Evolutionary conservation across 2,329 filamentous ascomycete genomes (phyloP).

Genomic region (Zymoseptoria passerinii): DNA sequence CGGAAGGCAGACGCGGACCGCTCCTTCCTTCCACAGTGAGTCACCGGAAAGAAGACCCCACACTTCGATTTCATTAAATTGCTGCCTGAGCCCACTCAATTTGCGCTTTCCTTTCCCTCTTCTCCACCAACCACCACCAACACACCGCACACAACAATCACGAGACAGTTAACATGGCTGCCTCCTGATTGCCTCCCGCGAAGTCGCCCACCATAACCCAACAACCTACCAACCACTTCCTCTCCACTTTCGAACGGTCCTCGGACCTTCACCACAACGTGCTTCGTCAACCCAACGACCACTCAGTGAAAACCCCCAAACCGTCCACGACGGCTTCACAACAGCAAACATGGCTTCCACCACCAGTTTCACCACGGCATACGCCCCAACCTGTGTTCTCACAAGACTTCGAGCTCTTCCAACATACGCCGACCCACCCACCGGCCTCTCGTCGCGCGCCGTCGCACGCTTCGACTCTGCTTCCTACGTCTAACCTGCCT

Average conservation of each 20-base stretch:
- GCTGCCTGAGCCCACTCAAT: too few relatives aligned
- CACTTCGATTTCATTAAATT: too few relatives aligned
- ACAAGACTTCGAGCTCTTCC: conserved; percentile 73
- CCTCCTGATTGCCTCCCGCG: conserved; percentile 21
- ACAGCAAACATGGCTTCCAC: conserved; percentile 68
- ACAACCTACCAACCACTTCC: conserved; percentile 15
- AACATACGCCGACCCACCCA: conserved; percentile 35
- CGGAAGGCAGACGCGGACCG: too few relatives aligned
- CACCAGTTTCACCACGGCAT: conserved; percentile 45
- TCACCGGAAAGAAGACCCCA: too few relatives aligned
- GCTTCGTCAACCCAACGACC: conserved; percentile 31
- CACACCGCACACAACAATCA: conserved; percentile 10
- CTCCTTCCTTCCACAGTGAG: too few relatives aligned
- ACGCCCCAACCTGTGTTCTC: conserved; percentile 42
- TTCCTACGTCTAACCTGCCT: conserved; percentile 49
- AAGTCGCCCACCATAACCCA: conserved; percentile 25
- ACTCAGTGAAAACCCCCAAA: conserved; percentile 57
- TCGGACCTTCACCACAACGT: conserved; percentile 30
- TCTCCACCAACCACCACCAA: conserved; percentile 12
- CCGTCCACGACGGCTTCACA: conserved; percentile 76
- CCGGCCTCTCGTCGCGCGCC: conserved; percentile 41
- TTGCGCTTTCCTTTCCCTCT: conserved; percentile 2
- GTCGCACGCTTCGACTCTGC: conserved; percentile 47
- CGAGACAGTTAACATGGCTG: conserved; percentile 28
- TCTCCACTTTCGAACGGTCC: conserved; percentile 25